These are phyloP conservation scores for Calonectria naviculata DNA, from an alignment of 2,329 filamentous ascomycete species.

Conservation along the genomic window DNA sequence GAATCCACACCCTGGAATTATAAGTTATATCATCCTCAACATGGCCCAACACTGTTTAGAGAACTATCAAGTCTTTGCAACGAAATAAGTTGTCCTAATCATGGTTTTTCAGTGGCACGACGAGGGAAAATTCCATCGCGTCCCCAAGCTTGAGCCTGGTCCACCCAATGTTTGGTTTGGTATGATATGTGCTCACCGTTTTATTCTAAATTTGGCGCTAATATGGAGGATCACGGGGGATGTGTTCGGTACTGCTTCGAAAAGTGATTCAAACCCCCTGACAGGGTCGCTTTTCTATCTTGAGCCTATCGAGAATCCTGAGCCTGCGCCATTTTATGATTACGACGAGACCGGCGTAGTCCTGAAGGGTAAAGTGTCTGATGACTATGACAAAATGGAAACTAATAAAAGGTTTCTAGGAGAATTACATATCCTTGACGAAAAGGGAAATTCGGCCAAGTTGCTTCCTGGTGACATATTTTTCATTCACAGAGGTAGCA, in stretches of 20 bases:
- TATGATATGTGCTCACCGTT: not conserved
- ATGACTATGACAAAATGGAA: not conserved
- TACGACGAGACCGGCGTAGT: not conserved
- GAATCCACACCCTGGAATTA: no score
- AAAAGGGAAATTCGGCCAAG: not conserved
- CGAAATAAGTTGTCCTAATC: not conserved
- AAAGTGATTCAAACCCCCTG: not conserved
- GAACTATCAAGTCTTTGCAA: not conserved
- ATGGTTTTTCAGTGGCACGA: not conserved
- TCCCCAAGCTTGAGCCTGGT: not conserved
- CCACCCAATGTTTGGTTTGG: not conserved
- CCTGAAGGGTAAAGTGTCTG: not conserved
- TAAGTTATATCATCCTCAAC: not conserved
- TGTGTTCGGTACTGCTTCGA: not conserved
- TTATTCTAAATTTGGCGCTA: not conserved
- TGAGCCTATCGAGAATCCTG: not conserved
- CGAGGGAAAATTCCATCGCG: not conserved
- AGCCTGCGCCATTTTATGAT: not conserved
- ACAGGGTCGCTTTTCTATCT: not conserved
- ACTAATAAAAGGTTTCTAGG: not conserved
- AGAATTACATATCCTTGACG: not conserved
- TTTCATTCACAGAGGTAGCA: not conserved
- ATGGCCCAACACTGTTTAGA: not conserved
- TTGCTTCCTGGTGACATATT: not conserved
- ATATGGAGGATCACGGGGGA: not conserved